Percentiles rank a stretch among this genome's conserved stretches.
These are phyloP conservation scores for Colletotrichum incanum DNA, from an alignment of 2,329 filamentous ascomycete species.

Conservation along the genomic window DNA sequence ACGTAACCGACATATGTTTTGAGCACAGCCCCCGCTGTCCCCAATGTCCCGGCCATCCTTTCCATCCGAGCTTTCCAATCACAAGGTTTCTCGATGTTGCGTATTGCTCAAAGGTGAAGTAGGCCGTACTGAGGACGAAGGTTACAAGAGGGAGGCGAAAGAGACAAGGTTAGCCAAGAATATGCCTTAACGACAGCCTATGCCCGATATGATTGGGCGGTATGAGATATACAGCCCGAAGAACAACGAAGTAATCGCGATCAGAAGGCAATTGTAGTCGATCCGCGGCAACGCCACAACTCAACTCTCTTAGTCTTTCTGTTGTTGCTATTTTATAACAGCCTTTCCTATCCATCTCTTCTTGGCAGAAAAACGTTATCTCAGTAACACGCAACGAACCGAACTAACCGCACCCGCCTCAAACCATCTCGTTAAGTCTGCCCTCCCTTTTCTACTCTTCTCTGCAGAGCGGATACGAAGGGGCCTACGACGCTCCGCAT, in stretches of 20 bases:
- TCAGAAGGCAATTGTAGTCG: conserved; percentile 10
- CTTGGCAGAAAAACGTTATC: neutral
- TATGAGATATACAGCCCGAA: neutral
- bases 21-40: neutral
- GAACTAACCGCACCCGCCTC: neutral
- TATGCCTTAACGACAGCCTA: conserved; percentile 1
- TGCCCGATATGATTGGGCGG: neutral
- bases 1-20: neutral
- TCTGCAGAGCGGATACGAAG: neutral
- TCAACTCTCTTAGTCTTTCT: conserved; percentile 1
- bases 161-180: conserved; percentile 20
- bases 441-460: neutral
- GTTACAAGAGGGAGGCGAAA: neutral
- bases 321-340: neutral
- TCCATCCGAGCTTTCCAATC: neutral
- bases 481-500: neutral
- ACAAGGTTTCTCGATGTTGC: neutral
- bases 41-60: neutral
- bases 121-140: neutral
- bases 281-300: conserved; percentile 5
- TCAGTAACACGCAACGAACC: neutral
- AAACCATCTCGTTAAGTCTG: neutral
- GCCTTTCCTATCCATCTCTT: neutral
- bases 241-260: neutral
- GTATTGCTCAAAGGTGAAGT: neutral